These are phyloP conservation scores for Euphorbia peplus DNA, from an alignment of 345 rosid species.

Conservation along the genomic window DNA sequence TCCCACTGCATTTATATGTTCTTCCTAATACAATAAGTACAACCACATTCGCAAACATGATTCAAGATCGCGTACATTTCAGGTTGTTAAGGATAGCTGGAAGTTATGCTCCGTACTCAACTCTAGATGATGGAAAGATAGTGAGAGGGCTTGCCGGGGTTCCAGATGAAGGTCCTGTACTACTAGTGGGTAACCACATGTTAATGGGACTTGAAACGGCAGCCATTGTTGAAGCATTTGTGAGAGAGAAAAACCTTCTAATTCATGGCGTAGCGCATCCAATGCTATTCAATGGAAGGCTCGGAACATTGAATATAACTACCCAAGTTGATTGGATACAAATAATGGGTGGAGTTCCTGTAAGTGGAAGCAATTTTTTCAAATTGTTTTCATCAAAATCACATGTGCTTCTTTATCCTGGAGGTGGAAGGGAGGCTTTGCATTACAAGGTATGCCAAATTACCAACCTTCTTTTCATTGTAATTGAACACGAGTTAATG, in stretches of 20 bases:
- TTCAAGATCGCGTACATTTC: conserved; percentile 21
- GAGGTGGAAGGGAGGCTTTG: conserved; percentile 82
- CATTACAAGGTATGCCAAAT: conserved; percentile 55
- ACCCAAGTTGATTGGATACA: conserved; percentile 47
- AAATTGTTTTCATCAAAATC: conserved; percentile 57
- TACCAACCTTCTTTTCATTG: background rate
- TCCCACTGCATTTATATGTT: background rate
- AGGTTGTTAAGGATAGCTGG: conserved; percentile 41
- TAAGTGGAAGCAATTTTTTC: conserved; percentile 53
- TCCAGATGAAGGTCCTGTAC: conserved; percentile 78
- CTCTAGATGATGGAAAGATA: conserved; percentile 63
- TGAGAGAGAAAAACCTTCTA: conserved; percentile 59
- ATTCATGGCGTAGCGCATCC: conserved; percentile 71
- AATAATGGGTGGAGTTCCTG: conserved; percentile 74
- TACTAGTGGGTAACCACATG: conserved; percentile 80
- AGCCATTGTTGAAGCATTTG: conserved; percentile 52
- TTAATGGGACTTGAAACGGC: conserved; percentile 61
- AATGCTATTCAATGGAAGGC: conserved; percentile 28
- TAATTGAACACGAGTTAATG: too few relatives aligned
- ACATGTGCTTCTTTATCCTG: conserved; percentile 81
- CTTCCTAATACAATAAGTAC: conserved; percentile 2
- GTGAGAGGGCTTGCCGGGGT: conserved; percentile 76
- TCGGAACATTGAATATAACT: conserved; percentile 23
- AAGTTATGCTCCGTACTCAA: conserved; percentile 57
- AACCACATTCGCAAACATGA: background rate